Conservation (phyloP, 2,329 filamentous ascomycete species). For the Neoarthrinium moseri region DNA sequence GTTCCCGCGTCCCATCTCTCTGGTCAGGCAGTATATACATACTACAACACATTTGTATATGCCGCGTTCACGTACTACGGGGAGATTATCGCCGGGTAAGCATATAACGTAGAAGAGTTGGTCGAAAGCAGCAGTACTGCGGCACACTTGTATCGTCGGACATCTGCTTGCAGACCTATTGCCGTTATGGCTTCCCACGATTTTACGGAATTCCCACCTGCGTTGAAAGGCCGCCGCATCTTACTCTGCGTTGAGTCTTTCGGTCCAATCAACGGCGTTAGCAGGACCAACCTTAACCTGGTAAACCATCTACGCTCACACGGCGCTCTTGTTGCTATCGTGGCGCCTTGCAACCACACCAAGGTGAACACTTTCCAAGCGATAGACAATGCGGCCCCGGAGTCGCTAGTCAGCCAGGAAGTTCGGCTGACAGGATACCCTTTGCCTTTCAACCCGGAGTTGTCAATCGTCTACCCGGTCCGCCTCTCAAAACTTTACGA, state of each 20-base stretch:
- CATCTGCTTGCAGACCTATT: too few species aligned
- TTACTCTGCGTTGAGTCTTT: slow-evolving; percentile 71
- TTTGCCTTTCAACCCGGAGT: slow-evolving; percentile 69
- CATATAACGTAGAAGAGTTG: too few species aligned
- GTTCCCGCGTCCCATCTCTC: too few species aligned
- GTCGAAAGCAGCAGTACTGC: too few species aligned
- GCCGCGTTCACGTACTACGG: too few species aligned
- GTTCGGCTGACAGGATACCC: slow-evolving; percentile 63
- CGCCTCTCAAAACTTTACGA: slow-evolving; percentile 60
- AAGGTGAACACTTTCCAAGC: slow-evolving; percentile 54
- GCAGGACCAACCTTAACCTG: slow-evolving; percentile 67
- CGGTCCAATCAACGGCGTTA: slow-evolving; percentile 72
- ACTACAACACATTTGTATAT: too few species aligned
- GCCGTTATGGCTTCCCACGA: slow-evolving; percentile 32
- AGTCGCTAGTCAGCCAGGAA: slow-evolving; percentile 41
- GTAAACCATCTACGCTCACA: slow-evolving; percentile 65
- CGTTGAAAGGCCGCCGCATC: slow-evolving; percentile 59
- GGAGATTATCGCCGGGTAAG: too few species aligned
- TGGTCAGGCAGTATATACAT: too few species aligned
- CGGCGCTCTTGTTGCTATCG: slow-evolving; percentile 63
- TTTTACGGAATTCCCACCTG: slow-evolving; percentile 41
- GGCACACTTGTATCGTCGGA: too few species aligned
- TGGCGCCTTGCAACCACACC: slow-evolving; percentile 60
- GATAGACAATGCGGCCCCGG: slow-evolving; percentile 30
- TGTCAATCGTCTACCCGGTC: slow-evolving; percentile 69